phyloP scores from a whole-genome alignment of 352 stramenopile species.

The Phytophthora capsici region DNA sequence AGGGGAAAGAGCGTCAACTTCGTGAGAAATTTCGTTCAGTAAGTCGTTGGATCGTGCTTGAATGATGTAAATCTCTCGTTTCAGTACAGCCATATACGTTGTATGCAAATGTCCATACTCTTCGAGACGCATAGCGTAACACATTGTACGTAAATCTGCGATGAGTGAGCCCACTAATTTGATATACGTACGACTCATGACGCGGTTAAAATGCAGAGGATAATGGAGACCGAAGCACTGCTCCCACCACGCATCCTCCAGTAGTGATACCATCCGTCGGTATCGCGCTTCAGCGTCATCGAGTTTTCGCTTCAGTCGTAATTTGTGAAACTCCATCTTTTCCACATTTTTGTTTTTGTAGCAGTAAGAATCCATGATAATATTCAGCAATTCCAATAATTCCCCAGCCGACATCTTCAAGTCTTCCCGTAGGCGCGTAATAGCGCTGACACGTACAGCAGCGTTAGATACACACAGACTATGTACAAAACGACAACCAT shows the following conservation, averaged over 20 bases:
- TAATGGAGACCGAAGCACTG: slow-evolving; percentile 68
- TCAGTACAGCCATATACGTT: slow-evolving; percentile 66
- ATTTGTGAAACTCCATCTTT: slow-evolving; percentile 75
- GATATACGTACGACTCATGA: slow-evolving; percentile 69
- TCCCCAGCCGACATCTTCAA: slow-evolving; percentile 46
- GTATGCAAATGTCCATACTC: slow-evolving; percentile 66
- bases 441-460: slow-evolving; percentile 40
- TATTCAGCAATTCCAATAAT: slow-evolving; percentile 68
- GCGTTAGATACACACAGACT: too few relatives aligned
- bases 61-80: slow-evolving; percentile 80
- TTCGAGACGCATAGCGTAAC: slow-evolving; percentile 71
- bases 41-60: slow-evolving; percentile 64
- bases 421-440: slow-evolving; percentile 51
- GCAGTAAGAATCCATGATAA: slow-evolving; percentile 84
- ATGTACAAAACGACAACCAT: too few relatives aligned
- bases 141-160: slow-evolving; percentile 64
- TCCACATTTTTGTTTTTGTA: slow-evolving; percentile 87
- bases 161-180: slow-evolving; percentile 64
- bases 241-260: slow-evolving; percentile 83
- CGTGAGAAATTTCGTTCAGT: slow-evolving; percentile 64
- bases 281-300: slow-evolving; percentile 53
- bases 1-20: slow-evolving; percentile 55
- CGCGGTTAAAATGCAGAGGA: slow-evolving; percentile 65
- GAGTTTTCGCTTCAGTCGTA: slow-evolving; percentile 73
- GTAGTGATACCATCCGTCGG: slow-evolving; percentile 51